Evolutionary conservation across 768 basidiomycete species (phyloP).

Genomic region (Mycena vulgaris): DNA sequence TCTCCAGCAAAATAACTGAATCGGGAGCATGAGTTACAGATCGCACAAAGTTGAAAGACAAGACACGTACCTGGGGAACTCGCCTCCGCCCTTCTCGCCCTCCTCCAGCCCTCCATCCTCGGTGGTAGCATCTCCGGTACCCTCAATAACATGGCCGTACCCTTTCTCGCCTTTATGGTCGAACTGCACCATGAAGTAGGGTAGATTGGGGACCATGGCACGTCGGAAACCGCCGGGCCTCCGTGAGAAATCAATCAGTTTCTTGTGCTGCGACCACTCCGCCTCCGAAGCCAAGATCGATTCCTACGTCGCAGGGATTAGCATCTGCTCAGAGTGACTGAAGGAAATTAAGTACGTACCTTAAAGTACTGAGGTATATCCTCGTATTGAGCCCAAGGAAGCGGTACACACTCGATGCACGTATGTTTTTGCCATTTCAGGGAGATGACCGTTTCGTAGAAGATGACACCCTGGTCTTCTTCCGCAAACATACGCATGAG

Average conservation of each 20-base stretch:
- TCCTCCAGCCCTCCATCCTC: slow-evolving; percentile 73
- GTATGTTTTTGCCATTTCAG: slow-evolving; percentile 94
- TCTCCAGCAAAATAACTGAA: slow-evolving; percentile 93
- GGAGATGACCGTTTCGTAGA: slow-evolving; percentile 93
- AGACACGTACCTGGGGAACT: slow-evolving; percentile 83
- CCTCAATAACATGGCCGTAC: slow-evolving; percentile 98
- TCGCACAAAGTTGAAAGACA: neutral
- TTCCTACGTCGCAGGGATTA: slow-evolving; percentile 68
- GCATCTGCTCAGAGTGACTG: neutral
- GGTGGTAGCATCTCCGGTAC: slow-evolving; percentile 72
- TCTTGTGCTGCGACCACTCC: slow-evolving; percentile 99
- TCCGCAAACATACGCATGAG: slow-evolving; percentile 96
- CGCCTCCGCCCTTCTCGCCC: slow-evolving; percentile 91
- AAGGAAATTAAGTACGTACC: slow-evolving; percentile 56
- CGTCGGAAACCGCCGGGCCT: slow-evolving; percentile 95
- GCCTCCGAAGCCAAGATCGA: slow-evolving; percentile 93
- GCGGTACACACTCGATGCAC: slow-evolving; percentile 93
- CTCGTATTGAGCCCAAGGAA: slow-evolving; percentile 92
- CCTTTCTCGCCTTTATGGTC: slow-evolving; percentile 98
- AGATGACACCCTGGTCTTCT: slow-evolving; percentile 94
- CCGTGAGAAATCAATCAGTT: slow-evolving; percentile 93
- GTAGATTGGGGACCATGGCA: slow-evolving; percentile 95
- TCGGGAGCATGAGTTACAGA: slow-evolving; percentile 20
- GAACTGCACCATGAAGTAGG: slow-evolving; percentile 99
- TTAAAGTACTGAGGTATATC: slow-evolving; percentile 94